Evolutionary conservation across 2,329 filamentous ascomycete species (phyloP), one percentile per base, ranked within the genome.

Genomic region (Pseudocercospora fuligena): DNA sequence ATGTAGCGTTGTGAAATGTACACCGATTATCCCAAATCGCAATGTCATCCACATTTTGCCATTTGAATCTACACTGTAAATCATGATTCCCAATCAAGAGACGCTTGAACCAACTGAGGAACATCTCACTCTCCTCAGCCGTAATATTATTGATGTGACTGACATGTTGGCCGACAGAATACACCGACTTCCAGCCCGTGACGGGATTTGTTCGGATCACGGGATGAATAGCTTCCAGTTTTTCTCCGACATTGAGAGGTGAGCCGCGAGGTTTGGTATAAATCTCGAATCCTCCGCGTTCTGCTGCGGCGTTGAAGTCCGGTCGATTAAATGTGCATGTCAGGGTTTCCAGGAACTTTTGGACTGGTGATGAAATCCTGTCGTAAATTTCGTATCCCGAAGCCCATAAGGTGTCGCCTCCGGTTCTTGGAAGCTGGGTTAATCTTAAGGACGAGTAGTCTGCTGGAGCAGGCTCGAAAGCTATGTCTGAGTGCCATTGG

Each of bases 311-410:
- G 73, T 81, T 81, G 46, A 74, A 75, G 23, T 70, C 71, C 2
- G 70, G 66, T 1, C 70, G 66, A 25, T 61, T 62, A 63, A 74
- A 86, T 0, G 84, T 87, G 2, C 83, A 88, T 0, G 86, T 89
- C 6, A 90, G 77, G 0, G 77, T 76, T 65, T 90, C 87, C 43
- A 90, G 80, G 76, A 90, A 90, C 29, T 79, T 79, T 63, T 86
- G 86, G 56, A 86, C 85, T 0, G 85, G 80, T 1, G 80, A 77
- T 3, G 85, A 88, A 66, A 91, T 81, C 19, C 87, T 84, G 73
- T 91, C 88, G 73, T 89, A 91, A 19, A 90, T 78, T 70, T 91
- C 88, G 72, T 90, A 90, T 0, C 87, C 88, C 0, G 87, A 89
- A 0, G 88, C 89, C 88, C 88, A 91, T 4, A 91, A 82, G 0